Evolutionary conservation across 2,329 filamentous ascomycete genomes (phyloP), one percentile per base, ranked within the genome.

Genomic region (Mycosphaerelloides madeirae): DNA sequence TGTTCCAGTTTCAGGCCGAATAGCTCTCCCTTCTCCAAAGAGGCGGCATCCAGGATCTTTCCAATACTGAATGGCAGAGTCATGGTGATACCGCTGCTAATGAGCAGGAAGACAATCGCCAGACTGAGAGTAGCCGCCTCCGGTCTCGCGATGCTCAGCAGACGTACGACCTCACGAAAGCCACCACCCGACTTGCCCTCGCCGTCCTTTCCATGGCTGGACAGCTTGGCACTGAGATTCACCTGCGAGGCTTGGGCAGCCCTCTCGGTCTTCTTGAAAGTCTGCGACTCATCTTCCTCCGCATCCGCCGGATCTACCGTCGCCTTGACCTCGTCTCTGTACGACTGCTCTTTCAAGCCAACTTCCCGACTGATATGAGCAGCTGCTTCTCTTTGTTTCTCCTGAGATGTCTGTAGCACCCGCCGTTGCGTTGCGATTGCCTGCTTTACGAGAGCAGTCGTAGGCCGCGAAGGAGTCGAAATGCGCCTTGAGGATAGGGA

Each of bases 11-110:
- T 85, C 48, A 97, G 69, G 15, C 93, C 93, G 63, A 97, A 93
- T 11, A 97, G 74, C 43, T 80, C 79, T 29, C 72, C 84, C 41
- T 85, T 60, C 19, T 65, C 81, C 59, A 89, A 85, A 8, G 89
- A 94, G 7, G 91, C 88, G 41, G 93, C 80, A 68, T 98, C 93
- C 65, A 98, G 74, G 50, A 98, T 95, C 63, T 90, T 91, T 44
- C 93, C 93, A 54, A 98, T 95, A 0, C 90, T 95, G 64, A 96
- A 95, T 1, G 93, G 93, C 48, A 98, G 87, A 2, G 88, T 90
- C 85, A 98, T 95, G 45, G 90, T 95, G 56, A 98, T 89, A 40
- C 82, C 79, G 3, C 91, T 97, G 13, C 91, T 96, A 50, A 96
- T 76, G 46, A 98, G 75, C 39, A 98, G 75, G 62, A 95, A 85